phyloP scores from a whole-genome alignment of 805 yeast genomes.

The Cyberlindnera suaveolens region DNA sequence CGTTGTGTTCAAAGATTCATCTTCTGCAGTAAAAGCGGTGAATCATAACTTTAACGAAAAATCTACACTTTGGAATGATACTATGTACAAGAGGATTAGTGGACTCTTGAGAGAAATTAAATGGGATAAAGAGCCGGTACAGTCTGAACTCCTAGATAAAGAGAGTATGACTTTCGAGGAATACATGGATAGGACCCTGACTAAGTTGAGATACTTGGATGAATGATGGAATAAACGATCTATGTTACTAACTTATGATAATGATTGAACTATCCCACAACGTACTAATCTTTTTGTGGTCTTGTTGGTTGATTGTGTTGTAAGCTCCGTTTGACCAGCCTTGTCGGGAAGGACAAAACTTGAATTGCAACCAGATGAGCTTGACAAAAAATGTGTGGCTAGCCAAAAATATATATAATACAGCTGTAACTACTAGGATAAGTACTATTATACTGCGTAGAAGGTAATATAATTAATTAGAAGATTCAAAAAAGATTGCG shows the following conservation, averaged over 20 bases:
- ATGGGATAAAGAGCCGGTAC: conserved; percentile 4
- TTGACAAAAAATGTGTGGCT: neutral
- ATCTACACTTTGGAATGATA: conserved; percentile 16
- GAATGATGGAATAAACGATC: neutral
- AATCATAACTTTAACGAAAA: conserved; percentile 10
- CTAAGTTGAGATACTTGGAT: conserved; percentile 4
- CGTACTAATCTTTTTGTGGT: neutral
- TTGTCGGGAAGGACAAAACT: too few species aligned
- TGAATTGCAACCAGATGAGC: neutral
- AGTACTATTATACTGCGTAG: too few species aligned
- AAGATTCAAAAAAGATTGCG: conserved; percentile 30
- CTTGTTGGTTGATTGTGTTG: too few species aligned
- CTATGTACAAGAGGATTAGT: conserved; percentile 18
- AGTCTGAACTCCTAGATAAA: conserved; percentile 1
- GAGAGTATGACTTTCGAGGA: conserved; percentile 13
- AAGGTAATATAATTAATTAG: neutral
- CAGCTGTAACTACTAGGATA: too few species aligned
- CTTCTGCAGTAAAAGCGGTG: conserved; percentile 11
- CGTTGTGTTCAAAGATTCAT: conserved; percentile 5
- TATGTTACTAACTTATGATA: neutral
- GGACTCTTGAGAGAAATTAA: conserved; percentile 17
- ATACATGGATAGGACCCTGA: conserved; percentile 11
- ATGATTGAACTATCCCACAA: neutral
- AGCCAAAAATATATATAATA: too few species aligned
- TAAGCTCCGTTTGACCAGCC: too few species aligned